Conservation (phyloP, 106 monocot species). For the Dendrobium huoshanense region DNA sequence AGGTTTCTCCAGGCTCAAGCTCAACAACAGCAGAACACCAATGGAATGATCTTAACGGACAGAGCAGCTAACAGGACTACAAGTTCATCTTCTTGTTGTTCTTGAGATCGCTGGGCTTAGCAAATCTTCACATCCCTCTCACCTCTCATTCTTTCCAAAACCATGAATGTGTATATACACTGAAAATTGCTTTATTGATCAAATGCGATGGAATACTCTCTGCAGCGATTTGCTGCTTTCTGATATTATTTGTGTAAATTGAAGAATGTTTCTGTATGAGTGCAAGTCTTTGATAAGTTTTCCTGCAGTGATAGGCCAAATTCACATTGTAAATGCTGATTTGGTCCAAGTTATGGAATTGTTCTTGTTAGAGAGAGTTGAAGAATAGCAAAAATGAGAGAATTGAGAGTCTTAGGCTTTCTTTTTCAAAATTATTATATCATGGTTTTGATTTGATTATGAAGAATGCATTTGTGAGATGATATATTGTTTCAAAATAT, state of each 20-base stretch:
- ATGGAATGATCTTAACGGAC: slow-evolving; percentile 14
- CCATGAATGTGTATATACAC: slow-evolving; percentile 1
- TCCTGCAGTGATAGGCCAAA: not conserved
- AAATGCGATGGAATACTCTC: not conserved
- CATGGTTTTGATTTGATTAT: no score
- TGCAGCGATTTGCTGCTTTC: not conserved
- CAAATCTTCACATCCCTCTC: not conserved
- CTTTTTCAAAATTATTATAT: no score
- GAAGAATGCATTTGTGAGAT: no score
- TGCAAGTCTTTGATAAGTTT: not conserved
- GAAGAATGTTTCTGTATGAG: not conserved
- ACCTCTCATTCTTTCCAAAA: not conserved
- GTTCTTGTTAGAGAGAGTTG: no score
- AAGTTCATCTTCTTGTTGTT: slow-evolving; percentile 12
- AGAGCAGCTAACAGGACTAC: slow-evolving; percentile 3
- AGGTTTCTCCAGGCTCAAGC: slow-evolving; percentile 12
- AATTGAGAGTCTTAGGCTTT: no score
- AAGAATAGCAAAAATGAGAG: no score
- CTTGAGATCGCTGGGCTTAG: not conserved
- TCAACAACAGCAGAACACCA: slow-evolving; percentile 13
- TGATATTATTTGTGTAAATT: not conserved
- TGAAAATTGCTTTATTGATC: not conserved
- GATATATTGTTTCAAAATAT: no score
- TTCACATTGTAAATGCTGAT: no score
- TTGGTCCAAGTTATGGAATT: no score